Percentiles rank a stretch among this genome's conserved stretches.
phyloP scores from a whole-genome alignment of 1,284 basidiomycete species.

The Tremellales sp. region DNA sequence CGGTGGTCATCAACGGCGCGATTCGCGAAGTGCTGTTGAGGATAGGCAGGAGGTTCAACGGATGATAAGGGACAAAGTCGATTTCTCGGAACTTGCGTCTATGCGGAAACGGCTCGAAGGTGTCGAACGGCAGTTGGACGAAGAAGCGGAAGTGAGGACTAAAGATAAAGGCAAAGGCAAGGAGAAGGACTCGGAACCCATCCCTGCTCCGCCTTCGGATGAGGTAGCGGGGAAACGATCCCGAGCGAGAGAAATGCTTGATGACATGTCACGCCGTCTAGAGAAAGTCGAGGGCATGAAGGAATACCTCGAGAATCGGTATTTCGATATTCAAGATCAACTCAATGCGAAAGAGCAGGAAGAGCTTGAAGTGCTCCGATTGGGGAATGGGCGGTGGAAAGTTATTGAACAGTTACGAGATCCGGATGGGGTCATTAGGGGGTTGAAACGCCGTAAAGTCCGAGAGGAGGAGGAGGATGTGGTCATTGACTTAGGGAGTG shows the following conservation, averaged over 20 bases:
- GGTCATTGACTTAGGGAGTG: neutral
- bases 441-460: neutral
- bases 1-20: neutral
- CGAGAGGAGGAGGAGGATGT: neutral
- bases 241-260: constrained; percentile 2
- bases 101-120: too few relatives aligned
- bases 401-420: constrained; percentile 13
- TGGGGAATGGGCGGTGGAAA: constrained; percentile 3
- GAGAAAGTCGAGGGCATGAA: constrained; percentile 4
- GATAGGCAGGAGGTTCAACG: too few relatives aligned
- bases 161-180: neutral
- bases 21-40: too few relatives aligned
- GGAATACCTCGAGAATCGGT: constrained; percentile 3
- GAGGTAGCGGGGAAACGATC: neutral
- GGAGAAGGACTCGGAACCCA: neutral
- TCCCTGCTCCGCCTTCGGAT: neutral
- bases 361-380: neutral
- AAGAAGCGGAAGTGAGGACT: neutral
- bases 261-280: constrained; percentile 8
- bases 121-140: too few relatives aligned
- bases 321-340: constrained; percentile 4
- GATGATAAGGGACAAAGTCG: too few relatives aligned
- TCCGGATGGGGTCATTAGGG: constrained; percentile 3
- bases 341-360: constrained; percentile 1
- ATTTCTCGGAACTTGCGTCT: too few relatives aligned